Evolutionary conservation across 768 basidiomycete genomes (phyloP).

Genomic region (Galerina sulciceps): DNA sequence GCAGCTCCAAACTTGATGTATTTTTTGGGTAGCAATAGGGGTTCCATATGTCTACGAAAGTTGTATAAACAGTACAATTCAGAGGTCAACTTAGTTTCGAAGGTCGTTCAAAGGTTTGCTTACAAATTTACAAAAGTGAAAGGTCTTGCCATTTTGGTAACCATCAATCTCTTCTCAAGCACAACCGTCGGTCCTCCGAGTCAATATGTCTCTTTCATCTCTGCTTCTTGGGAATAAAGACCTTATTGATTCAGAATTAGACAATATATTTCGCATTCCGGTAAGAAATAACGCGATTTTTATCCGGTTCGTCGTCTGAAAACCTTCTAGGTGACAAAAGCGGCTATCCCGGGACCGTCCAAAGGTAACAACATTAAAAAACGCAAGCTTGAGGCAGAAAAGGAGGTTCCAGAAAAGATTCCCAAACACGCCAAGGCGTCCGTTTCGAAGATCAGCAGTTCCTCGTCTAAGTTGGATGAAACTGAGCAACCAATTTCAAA

Average conservation of each 20-base stretch:
- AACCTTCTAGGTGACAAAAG: slow-evolving; percentile 18
- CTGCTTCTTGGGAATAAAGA: slow-evolving; percentile 49
- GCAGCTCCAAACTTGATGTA: too few relatives aligned
- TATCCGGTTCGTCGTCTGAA: neutral
- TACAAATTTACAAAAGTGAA: too few relatives aligned
- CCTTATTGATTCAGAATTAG: slow-evolving; percentile 61
- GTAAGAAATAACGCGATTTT: slow-evolving; percentile 21
- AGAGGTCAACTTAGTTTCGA: too few relatives aligned
- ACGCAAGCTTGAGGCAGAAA: slow-evolving; percentile 32
- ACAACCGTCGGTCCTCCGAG: too few relatives aligned
- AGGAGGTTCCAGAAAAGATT: slow-evolving; percentile 8
- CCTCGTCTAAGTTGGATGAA: slow-evolving; percentile 4
- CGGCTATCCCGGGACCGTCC: slow-evolving; percentile 26
- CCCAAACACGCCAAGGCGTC: slow-evolving; percentile 31
- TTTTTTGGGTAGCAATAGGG: too few relatives aligned
- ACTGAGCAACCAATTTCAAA: slow-evolving; percentile 2
- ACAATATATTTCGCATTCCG: slow-evolving; percentile 61
- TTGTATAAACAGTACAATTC: too few relatives aligned
- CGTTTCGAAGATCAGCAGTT: slow-evolving; percentile 1
- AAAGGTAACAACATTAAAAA: slow-evolving; percentile 30
- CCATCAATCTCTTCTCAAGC: neutral
- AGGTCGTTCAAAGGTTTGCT: too few relatives aligned
- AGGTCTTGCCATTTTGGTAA: neutral
- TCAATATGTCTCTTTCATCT: slow-evolving; percentile 58
- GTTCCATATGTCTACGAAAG: too few relatives aligned